Conservation (phyloP, 1,284 basidiomycete genomes). For the Mycena sp. region DNA sequence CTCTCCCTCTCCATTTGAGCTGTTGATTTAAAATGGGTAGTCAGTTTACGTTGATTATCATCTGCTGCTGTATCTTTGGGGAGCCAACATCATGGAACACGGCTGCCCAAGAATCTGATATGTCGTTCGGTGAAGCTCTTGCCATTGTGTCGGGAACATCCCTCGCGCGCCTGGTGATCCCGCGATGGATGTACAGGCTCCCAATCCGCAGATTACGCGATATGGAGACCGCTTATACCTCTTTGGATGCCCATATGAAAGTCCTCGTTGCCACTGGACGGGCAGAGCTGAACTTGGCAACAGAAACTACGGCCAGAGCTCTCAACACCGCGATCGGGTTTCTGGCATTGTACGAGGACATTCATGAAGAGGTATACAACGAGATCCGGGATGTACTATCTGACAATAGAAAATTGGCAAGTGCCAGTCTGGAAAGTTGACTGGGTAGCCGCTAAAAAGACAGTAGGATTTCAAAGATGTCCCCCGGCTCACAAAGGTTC, state of each 20-base stretch:
- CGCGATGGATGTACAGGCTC: slow-evolving; percentile 26
- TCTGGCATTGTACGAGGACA: slow-evolving; percentile 32
- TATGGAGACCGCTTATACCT: slow-evolving; percentile 28
- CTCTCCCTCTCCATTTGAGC: background rate
- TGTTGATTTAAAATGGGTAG: background rate
- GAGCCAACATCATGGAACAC: background rate
- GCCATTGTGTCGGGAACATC: slow-evolving; percentile 15
- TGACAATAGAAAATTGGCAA: background rate
- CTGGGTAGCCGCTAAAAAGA: background rate
- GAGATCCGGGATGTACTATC: slow-evolving; percentile 21
- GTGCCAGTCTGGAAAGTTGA: background rate
- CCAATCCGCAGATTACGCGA: slow-evolving; percentile 28
- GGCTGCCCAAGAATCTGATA: background rate
- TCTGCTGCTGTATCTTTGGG: slow-evolving; percentile 6
- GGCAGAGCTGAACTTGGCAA: background rate
- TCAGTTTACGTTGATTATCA: slow-evolving; percentile 5
- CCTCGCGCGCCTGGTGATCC: slow-evolving; percentile 18
- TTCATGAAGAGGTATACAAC: slow-evolving; percentile 31
- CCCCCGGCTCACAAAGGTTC: slow-evolving; percentile 25
- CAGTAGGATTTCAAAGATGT: slow-evolving; percentile 26
- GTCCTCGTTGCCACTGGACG: background rate
- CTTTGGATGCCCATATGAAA: slow-evolving; percentile 33
- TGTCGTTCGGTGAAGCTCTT: slow-evolving; percentile 10
- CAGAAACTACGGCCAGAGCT: slow-evolving; percentile 34
- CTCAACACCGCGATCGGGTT: slow-evolving; percentile 32